These are phyloP conservation scores for Paracorniculantispora psalliotae DNA, from an alignment of 2,329 filamentous ascomycete genomes.

Conservation along the genomic window DNA sequence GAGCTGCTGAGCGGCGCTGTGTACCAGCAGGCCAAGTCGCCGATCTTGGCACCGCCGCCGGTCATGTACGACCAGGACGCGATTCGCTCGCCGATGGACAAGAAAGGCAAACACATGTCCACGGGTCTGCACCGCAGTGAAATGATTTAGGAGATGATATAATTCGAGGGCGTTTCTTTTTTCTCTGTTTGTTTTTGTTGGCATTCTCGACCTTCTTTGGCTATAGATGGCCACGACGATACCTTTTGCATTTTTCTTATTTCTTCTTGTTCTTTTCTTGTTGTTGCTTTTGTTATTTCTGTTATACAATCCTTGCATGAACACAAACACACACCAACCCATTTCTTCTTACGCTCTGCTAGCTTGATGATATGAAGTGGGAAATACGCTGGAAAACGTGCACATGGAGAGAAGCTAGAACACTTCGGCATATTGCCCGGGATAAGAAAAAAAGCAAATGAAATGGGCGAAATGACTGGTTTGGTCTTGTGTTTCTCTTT, in stretches of 20 bases:
- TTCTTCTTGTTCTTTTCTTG: slow-evolving; percentile 13
- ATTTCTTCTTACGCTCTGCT: neutral
- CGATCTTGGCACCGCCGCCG: slow-evolving; percentile 24
- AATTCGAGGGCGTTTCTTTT: neutral
- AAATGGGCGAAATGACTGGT: neutral
- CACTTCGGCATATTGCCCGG: neutral
- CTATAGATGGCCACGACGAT: slow-evolving; percentile 8
- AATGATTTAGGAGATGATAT: slow-evolving; percentile 42
- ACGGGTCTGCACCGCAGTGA: slow-evolving; percentile 51
- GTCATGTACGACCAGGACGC: slow-evolving; percentile 34
- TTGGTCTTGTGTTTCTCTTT: slow-evolving; percentile 6
- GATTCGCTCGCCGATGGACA: slow-evolving; percentile 29
- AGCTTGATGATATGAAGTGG: neutral
- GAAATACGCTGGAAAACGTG: neutral
- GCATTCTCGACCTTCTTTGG: neutral
- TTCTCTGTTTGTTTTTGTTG: neutral
- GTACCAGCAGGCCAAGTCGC: slow-evolving; percentile 4
- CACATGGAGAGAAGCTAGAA: neutral
- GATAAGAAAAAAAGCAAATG: neutral
- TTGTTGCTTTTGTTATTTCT: too few relatives aligned
- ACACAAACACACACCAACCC: neutral
- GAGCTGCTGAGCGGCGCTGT: slow-evolving; percentile 8
- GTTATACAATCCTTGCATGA: slow-evolving; percentile 11
- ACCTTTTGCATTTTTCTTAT: neutral
- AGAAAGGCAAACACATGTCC: slow-evolving; percentile 35